Conservation (phyloP, 1,139 yeast species). For the Yamadazyma diddensiae region DNA sequence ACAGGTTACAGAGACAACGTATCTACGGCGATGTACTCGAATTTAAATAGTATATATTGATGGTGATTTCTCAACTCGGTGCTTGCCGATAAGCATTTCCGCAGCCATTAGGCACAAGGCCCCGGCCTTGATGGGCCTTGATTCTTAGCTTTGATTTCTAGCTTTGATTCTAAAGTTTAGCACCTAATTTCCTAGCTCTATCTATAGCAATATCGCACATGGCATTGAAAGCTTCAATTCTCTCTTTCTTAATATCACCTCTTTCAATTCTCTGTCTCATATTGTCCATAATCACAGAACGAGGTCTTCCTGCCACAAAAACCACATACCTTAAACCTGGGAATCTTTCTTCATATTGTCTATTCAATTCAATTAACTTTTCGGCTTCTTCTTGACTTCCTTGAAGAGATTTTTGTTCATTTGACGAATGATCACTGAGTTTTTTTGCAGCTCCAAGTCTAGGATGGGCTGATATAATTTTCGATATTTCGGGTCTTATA, state of each 20-base stretch:
- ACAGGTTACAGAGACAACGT: too few relatives aligned
- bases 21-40: too few relatives aligned
- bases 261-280: conserved; percentile 62
- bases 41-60: too few relatives aligned
- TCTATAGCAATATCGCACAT: conserved; percentile 91
- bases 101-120: background rate
- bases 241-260: conserved; percentile 52
- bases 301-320: conserved; percentile 79
- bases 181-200: conserved; percentile 55
- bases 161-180: conserved; percentile 17
- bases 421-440: conserved; percentile 62
- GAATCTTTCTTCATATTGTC: conserved; percentile 60
- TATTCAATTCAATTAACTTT: conserved; percentile 52
- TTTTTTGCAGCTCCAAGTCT: conserved; percentile 64
- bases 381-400: conserved; percentile 45
- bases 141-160: background rate
- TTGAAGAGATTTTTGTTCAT: conserved; percentile 67
- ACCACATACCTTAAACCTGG: conserved; percentile 90
- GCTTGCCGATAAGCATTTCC: background rate
- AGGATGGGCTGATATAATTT: conserved; percentile 86
- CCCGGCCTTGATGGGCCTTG: too few relatives aligned
- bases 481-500: conserved; percentile 32
- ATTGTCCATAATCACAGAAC: conserved; percentile 61
- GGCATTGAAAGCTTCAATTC: conserved; percentile 66
- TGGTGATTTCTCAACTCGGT: background rate